A percentile compares a stretch with the other conserved stretches of the same genome.
Evolutionary conservation across 2,329 filamentous ascomycete genomes (phyloP).

Genomic region (Cytospora mali): DNA sequence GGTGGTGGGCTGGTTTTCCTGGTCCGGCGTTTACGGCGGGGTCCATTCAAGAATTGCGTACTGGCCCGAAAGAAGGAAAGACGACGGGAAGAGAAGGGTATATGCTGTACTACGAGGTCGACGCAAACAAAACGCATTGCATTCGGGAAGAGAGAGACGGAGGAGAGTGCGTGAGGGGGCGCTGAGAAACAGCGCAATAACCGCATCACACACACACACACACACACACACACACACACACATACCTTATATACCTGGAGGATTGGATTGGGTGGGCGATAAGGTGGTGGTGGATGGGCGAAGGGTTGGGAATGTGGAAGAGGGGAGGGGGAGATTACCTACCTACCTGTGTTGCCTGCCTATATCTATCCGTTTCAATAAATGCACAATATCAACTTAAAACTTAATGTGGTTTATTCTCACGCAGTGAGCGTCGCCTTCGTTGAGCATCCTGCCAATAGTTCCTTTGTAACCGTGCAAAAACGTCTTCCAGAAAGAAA

Average conservation of each 20-base stretch:
- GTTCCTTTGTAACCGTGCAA: neutral
- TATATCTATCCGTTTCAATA: conserved; percentile 17
- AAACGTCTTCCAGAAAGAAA: too few species aligned
- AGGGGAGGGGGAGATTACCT: conserved; percentile 6
- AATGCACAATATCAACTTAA: conserved; percentile 19
- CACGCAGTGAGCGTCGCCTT: neutral
- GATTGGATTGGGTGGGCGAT: neutral
- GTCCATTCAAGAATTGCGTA: neutral
- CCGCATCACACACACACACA: neutral
- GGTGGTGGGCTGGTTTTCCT: conserved; percentile 19
- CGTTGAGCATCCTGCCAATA: neutral
- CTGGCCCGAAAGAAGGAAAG: neutral
- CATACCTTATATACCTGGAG: conserved; percentile 18
- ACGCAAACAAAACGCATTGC: conserved; percentile 3
- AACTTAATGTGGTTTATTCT: neutral
- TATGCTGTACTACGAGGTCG: conserved; percentile 8
- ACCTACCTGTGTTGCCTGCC: conserved; percentile 11
- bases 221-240: neutral
- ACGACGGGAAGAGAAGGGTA: conserved; percentile 5
- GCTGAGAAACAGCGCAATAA: neutral
- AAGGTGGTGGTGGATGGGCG: neutral
- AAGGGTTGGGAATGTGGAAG: conserved; percentile 2
- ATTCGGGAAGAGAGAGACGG: neutral
- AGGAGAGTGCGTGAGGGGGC: neutral
- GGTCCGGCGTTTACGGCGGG: conserved; percentile 20